Base-by-base conservation (phyloP, 768 basidiomycete genomes). In the Boletus edulis region DNA sequence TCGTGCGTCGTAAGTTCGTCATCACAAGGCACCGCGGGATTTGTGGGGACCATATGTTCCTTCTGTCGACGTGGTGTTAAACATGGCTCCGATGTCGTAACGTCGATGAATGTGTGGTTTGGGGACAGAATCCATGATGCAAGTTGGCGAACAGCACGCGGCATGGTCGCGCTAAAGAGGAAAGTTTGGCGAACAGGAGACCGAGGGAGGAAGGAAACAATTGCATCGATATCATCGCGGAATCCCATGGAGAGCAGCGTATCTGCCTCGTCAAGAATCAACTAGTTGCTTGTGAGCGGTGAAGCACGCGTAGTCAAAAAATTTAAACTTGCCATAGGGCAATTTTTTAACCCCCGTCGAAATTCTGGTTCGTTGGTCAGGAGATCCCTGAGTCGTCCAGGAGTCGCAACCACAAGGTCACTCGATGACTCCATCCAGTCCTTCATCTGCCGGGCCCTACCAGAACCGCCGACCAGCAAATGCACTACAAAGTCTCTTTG, bases 201-300 rank as follows among this genome's bases (percentile, higher is more conserved):
- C 18, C 75, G 73, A 9, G 88, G 86, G n/a, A 95, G 76, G 63
- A 76, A 79, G 5, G 74, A 65, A 29, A 80, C 71, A 62, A 96
- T 92, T 2, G 79, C 82, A 20, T 89, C 83, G 31, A 98, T 84
- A 62, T 96, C 94, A 22, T 86, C 81, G 5, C 88, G 81, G 81
- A 96, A 97, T 61, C 94, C 94, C 87, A 94, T 89, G 53, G 94
- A 91, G 12, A 98, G 77, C 13, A 96, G 77, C 0, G 88, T 91
- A 65, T 98, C 94, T 12, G 93, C 91, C 68, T 97, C 93, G 65
- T 98, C 97, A 54, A 98, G 76, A 55, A 98, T 80, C 49, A 98
- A 80, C 90, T 93, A 58, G 12, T 4, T 20, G 49, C 40, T 53
- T n/a, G 54, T 60, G 31, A 57, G 52, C n/a, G 24, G 22, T 43